Conservation (phyloP, 2,329 filamentous ascomycete species). For the Monilinia vaccinii-corymbosi region DNA sequence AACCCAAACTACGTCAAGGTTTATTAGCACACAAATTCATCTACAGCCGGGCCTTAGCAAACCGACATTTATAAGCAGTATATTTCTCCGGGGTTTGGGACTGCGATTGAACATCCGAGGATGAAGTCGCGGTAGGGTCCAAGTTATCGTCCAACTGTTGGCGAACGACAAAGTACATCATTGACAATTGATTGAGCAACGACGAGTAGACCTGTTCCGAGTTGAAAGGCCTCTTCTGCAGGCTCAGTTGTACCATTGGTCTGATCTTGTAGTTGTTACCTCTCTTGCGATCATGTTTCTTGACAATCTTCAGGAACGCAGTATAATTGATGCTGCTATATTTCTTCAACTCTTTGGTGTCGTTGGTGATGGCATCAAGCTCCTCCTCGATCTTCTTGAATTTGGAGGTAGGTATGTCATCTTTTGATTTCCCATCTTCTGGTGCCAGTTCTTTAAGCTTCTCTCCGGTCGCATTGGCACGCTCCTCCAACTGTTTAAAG, state of each 20-base stretch:
- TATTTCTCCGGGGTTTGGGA: slow-evolving; percentile 62
- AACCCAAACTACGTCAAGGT: slow-evolving; percentile 63
- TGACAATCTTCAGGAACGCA: slow-evolving; percentile 93
- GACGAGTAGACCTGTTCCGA: slow-evolving; percentile 83
- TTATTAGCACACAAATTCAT: slow-evolving; percentile 26
- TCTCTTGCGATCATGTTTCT: slow-evolving; percentile 96
- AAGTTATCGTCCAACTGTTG: slow-evolving; percentile 61
- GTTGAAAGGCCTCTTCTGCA: slow-evolving; percentile 88
- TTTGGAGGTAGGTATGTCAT: slow-evolving; percentile 40
- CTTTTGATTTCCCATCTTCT: slow-evolving; percentile 45
- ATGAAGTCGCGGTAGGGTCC: slow-evolving; percentile 32
- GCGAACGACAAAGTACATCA: slow-evolving; percentile 92
- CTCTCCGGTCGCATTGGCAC: slow-evolving; percentile 49
- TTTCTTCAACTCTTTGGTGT: slow-evolving; percentile 87
- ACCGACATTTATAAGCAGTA: slow-evolving; percentile 75
- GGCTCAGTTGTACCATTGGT: slow-evolving; percentile 81
- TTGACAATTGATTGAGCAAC: slow-evolving; percentile 79
- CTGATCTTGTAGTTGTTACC: slow-evolving; percentile 80
- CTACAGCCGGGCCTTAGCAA: too few species aligned
- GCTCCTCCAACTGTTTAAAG: slow-evolving; percentile 48
- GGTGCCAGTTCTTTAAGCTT: slow-evolving; percentile 73
- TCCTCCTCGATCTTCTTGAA: slow-evolving; percentile 67
- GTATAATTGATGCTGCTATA: slow-evolving; percentile 97
- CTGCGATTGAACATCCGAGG: slow-evolving; percentile 38
- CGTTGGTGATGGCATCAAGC: slow-evolving; percentile 79